Evolutionary conservation across 148 eudicot species (phyloP), one percentile per base, ranked within the genome.

Genomic region (Diospyros kaki): DNA sequence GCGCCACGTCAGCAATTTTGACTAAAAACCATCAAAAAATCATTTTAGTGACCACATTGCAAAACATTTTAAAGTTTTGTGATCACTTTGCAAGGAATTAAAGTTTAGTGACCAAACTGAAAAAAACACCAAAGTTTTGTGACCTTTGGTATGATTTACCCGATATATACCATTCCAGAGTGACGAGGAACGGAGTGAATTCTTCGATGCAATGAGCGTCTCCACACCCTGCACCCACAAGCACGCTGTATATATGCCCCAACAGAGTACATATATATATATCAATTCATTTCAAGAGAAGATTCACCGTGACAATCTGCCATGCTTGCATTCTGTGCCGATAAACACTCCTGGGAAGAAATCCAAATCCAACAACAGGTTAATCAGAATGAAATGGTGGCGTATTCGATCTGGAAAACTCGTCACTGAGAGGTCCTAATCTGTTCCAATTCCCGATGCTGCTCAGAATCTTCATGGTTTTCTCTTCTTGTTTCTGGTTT

Each of bases 171-270:
- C 98, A 94, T 90, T 81, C 98, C 98, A 6, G 98, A 83, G 67
- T 91, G 98, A 38, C 95, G 93, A 72, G 91, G 92, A 71, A 90
- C 97, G 42, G 98, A 81, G 71, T 94, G 98, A 39, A 92, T 90
- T 82, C 98, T 94, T 94, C 2, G 98, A 94, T 48, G 91, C 89
- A 64, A 94, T 90, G 41, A 91, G 87, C 84, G 91, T 91, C 89
- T 91, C 97, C 73, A 91, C 98, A 52, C 98, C 96, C 97, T 91
- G 73, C 38, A 65, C 59, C 28, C 40, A 28, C 40, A 64, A 81
- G 53, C 69, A 46, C 71, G 9, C 48, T 56, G 48, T 53, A 46
- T 6, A 13, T 8, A 12, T 50, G 58, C 1, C 67, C 56, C 58
- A 61, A 4, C 2, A 2, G 5, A 13, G 9, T 6, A 53, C 28